phyloP scores from a whole-genome alignment of 495 filamentous ascomycete genomes.

The Cercophora sp. region DNA sequence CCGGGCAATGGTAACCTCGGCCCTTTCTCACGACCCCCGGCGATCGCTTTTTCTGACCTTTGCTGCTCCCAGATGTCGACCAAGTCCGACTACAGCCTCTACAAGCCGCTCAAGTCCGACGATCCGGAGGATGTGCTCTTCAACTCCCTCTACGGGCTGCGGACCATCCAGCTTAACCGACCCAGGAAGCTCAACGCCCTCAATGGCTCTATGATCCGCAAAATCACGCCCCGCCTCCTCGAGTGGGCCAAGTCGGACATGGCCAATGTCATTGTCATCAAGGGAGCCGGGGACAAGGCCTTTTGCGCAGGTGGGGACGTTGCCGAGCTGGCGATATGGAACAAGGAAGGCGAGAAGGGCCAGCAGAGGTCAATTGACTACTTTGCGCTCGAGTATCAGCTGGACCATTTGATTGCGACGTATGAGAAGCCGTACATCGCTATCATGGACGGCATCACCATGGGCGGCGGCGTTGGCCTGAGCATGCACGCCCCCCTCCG shows the following conservation, averaged over 20 bases:
- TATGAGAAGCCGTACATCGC: conserved; percentile 90
- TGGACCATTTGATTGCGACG: conserved; percentile 94
- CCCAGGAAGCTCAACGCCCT: conserved; percentile 86
- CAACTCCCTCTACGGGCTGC: conserved; percentile 78
- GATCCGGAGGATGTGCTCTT: conserved; percentile 91
- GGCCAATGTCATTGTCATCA: conserved; percentile 88
- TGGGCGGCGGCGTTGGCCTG: conserved; percentile 95
- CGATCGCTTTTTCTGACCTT: background rate
- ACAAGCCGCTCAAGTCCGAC: conserved; percentile 55
- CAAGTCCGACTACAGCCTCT: conserved; percentile 19
- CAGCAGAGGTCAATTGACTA: conserved; percentile 69
- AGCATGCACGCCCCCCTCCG: conserved; percentile 93
- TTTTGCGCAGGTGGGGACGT: conserved; percentile 96
- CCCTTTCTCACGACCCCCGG: background rate
- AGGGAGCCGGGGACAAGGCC: conserved; percentile 76
- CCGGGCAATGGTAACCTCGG: conserved; percentile 33
- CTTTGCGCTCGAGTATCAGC: conserved; percentile 87
- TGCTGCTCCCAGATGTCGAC: conserved; percentile 53
- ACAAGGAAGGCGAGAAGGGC: conserved; percentile 62
- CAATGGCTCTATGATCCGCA: conserved; percentile 87
- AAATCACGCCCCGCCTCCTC: conserved; percentile 80
- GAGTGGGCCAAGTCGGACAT: conserved; percentile 94
- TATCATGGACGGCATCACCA: conserved; percentile 96
- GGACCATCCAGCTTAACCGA: conserved; percentile 90
- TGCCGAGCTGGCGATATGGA: conserved; percentile 65